Base-by-base conservation (phyloP, 306 rosid genomes). In the Prosopis cineraria region DNA sequence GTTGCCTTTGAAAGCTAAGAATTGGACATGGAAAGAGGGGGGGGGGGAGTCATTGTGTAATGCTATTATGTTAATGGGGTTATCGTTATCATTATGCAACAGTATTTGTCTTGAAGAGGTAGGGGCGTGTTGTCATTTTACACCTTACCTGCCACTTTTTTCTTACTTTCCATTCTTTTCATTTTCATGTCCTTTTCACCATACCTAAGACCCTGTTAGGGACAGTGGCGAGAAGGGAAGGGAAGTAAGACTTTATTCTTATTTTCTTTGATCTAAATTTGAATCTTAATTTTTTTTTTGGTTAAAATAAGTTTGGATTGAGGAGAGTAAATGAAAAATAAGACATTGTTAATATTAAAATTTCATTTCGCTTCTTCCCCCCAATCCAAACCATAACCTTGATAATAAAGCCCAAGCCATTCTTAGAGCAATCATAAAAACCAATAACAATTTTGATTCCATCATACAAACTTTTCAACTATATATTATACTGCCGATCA, bases 341-440 rank as follows among this genome's bases (percentile, higher is more conserved):
- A 31, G 34, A 31, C 2, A 31, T 31, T 31, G 4, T 31, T 4
- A 31, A 31, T 1, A 31, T 31, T 31, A 31, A 31, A 31, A 10
- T 40, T 40, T 9, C 44, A 8, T 7, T 40, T 1, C 44, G 11
- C 44, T 7, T 9, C 12, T 1, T 8, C 8, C 44, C 10, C 12
- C 12, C 10, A 1, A 40, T 6, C 10, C 44, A 8, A 40, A 40
- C 8, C 44, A 40, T 7, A 40, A 8, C 44, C 44, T 40, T 40
- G 2, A 22, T 22, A 20, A 33, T 25, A 62, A 45, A 40, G 29
- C 36, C 29, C 7, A 64, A 20, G n/a, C 22, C 36, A 39, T 3
- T 62, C 33, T 43, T 34, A 83, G 45, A 36, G 78, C 79, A 34
- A 25, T 33, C 24, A 14, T 20, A 27, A 44, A 30, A 19, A 67